These are phyloP conservation scores for Gremmenia infestans DNA, from an alignment of 2,329 filamentous ascomycete species.

Conservation along the genomic window DNA sequence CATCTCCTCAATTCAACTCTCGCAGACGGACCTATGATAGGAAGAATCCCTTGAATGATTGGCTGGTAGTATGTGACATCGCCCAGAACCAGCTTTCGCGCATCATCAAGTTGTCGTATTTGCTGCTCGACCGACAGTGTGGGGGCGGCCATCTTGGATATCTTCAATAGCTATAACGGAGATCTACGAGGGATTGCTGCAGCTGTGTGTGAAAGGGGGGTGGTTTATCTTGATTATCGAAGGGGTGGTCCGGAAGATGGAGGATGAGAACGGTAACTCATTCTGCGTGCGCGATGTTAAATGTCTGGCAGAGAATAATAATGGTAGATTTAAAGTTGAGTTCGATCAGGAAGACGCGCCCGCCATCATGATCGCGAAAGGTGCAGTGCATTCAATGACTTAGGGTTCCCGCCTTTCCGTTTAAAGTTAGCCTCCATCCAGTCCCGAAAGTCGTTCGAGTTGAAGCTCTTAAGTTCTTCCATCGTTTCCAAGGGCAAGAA, in stretches of 20 bases:
- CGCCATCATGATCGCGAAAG: neutral
- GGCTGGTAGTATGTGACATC: conserved; percentile 86
- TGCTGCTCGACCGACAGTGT: conserved; percentile 63
- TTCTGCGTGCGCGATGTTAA: conserved; percentile 10
- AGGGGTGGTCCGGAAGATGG: conserved; percentile 5
- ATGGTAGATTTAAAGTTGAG: neutral
- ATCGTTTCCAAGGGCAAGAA: neutral
- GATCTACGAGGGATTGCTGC: conserved; percentile 21
- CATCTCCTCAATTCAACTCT: conserved; percentile 83
- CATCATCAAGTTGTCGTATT: conserved; percentile 82
- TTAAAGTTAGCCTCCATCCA: neutral
- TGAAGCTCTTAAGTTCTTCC: neutral
- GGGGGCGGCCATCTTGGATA: conserved; percentile 44
- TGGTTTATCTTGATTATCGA: conserved; percentile 12
- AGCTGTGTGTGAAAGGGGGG: conserved; percentile 18
- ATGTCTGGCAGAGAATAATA: neutral
- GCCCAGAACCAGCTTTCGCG: conserved; percentile 80
- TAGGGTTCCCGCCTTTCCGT: neutral
- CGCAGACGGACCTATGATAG: conserved; percentile 73
- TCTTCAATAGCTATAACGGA: conserved; percentile 14
- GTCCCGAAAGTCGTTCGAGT: neutral
- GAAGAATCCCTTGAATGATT: conserved; percentile 89
- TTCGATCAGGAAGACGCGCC: conserved; percentile 2
- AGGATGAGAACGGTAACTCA: conserved; percentile 7
- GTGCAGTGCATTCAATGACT: neutral